Base-by-base conservation (phyloP, 768 basidiomycete species). In the Boletellus sp. region DNA sequence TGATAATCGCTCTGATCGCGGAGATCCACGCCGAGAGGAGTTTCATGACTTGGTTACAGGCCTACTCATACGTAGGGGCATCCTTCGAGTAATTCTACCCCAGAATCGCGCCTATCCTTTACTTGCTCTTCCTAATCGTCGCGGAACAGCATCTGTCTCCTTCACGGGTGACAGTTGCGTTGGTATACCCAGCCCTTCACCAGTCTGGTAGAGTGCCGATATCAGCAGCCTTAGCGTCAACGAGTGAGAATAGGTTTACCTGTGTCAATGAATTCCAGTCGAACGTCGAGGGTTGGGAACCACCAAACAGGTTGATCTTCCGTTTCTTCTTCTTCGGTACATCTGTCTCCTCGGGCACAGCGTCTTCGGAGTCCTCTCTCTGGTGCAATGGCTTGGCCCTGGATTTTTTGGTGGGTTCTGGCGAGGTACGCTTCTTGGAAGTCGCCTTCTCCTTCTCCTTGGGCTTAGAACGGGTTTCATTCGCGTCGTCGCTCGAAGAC, bases 1-100 rank as follows among this genome's bases (percentile, higher is more conserved):
- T 75, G 66, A 80, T 89, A 89, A 90, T 90, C 87, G 80, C 87
- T 89, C 85, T 74, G 67, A 83, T 83, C 82, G 78, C 85, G 74
- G 65, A 71, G 48, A 64, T 63, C 55, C 71, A 89, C 84, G 85
- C 78, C 59, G 82, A 80, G 72, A 78, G 78, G 85, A 86, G 87
- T 90, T 90, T 90, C 87, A 89, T 90, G 83, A 73, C 73, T 79
- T 69, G 87, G 87, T 85, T 51, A 87, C 76, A 49, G 22, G 17
- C 26, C 22, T 26, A n/a, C 28, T 11, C 9, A 11, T 28, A 28
- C 28, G 28, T 28, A 28, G 28, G 7, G 28, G 28, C 9, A 28
- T 28, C 28, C 9, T 26, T 6, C 26, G 6, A 26, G 9, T 6
- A 26, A 26, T 8, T n/a, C 9, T 28, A 28, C 7, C 28, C 9